A percentile compares a stretch with the other conserved stretches of the same genome.
Conservation (phyloP, 345 rosid genomes). For the Euphorbia pulcherrima region DNA sequence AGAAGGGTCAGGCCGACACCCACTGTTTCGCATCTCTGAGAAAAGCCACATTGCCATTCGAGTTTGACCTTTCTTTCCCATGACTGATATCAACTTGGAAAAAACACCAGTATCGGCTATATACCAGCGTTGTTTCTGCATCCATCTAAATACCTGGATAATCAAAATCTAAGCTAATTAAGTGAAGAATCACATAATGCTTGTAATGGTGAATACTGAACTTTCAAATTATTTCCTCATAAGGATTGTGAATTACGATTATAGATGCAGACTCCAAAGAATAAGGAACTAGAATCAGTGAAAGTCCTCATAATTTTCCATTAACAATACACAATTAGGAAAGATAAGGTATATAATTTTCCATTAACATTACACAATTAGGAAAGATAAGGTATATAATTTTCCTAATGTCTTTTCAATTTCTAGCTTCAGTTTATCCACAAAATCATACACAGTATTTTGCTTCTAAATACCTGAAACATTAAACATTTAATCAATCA, state of each 20-base stretch:
- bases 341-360: too few species aligned
- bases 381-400: too few species aligned
- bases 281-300: neutral
- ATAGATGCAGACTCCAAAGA: neutral
- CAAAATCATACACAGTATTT: too few species aligned
- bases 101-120: constrained; percentile 78
- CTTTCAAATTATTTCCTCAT: neutral
- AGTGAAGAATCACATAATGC: neutral
- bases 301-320: neutral
- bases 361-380: neutral
- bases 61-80: constrained; percentile 87
- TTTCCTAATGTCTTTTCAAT: too few species aligned
- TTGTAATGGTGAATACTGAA: neutral
- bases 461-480: too few species aligned
- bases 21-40: constrained; percentile 92
- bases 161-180: neutral
- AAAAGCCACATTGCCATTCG: constrained; percentile 98
- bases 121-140: constrained; percentile 96
- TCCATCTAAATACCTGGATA: constrained; percentile 90
- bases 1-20: constrained; percentile 86
- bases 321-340: too few species aligned
- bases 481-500: too few species aligned
- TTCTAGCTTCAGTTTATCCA: too few species aligned
- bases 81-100: constrained; percentile 70
- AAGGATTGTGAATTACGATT: neutral